A percentile compares a stretch with the other conserved stretches of the same genome.
Conservation (phyloP, 331 rosid genomes). For the Malus hybrid region DNA sequence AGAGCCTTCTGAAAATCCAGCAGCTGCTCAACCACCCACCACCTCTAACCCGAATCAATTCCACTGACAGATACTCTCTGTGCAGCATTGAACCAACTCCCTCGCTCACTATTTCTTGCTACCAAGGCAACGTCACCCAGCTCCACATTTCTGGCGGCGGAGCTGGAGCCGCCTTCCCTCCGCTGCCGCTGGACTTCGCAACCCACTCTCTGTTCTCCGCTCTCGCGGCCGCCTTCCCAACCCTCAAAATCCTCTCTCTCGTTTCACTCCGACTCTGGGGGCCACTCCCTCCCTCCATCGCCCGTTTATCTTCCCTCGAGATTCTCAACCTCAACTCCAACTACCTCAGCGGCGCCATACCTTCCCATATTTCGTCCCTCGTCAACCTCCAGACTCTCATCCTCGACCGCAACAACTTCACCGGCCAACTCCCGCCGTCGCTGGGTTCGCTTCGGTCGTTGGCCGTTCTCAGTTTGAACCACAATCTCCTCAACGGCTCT, state of each 20-base stretch:
- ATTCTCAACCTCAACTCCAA: constrained; percentile 73
- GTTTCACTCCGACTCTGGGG: constrained; percentile 76
- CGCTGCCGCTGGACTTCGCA: constrained; percentile 39
- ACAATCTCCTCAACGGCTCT: constrained; percentile 48
- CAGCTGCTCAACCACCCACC: constrained; percentile 60
- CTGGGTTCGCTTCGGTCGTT: constrained; percentile 51
- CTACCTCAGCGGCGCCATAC: constrained; percentile 53
- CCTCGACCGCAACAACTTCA: constrained; percentile 65
- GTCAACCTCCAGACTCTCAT: constrained; percentile 61
- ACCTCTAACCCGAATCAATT: constrained; percentile 26
- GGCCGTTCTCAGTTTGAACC: constrained; percentile 64
- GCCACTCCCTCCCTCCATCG: constrained; percentile 46
- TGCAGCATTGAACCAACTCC: constrained; percentile 70
- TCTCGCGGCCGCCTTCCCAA: constrained; percentile 27
- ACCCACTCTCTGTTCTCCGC: constrained; percentile 45
- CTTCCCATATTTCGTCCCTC: constrained; percentile 45
- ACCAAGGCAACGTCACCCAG: constrained; percentile 67
- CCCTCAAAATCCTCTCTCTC: constrained; percentile 68
- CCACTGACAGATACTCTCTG: constrained; percentile 11
- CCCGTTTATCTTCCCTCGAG: constrained; percentile 51
- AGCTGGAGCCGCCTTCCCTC: constrained; percentile 13
- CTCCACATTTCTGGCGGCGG: constrained; percentile 54
- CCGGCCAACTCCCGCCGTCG: constrained; percentile 51
- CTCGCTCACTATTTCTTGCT: constrained; percentile 56
- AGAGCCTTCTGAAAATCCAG: constrained; percentile 48